Base-by-base conservation (phyloP, 1,284 basidiomycete genomes). In the Apiotrichum mycotoxinovorans region DNA sequence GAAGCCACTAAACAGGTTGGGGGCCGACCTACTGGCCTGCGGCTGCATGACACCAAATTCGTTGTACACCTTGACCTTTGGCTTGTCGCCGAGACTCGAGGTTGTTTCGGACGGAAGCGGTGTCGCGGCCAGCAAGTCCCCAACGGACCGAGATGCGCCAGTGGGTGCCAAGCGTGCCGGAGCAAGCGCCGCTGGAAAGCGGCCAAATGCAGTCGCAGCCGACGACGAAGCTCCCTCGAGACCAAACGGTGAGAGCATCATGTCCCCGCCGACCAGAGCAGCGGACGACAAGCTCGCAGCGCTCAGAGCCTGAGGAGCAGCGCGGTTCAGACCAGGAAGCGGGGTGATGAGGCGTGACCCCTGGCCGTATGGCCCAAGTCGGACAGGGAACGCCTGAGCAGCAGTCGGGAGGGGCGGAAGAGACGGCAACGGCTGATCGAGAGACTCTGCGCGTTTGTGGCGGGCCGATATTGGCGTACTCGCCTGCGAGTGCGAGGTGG, bases 171-270 rank as follows among this genome's bases (percentile, higher is more conserved):
- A n/a, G 26, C 49, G 46, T 2, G 34, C 7, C 15, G 37, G 12
- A 14, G 43, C 33, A 14, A 34, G 27, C 5, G 23, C 23, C 22
- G 27, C 22, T 2, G 33, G 30, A 17, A 26, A 17, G 25, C 14
- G 33, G 27, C 51, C 34, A 34, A 41, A 27, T 9, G 26, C 10
- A 11, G 20, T 11, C 23, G 35, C 7, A 33, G 41, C 20, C 30
- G n/a, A n/a, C n/a, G n/a, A n/a, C n/a, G 33, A 20, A 15, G 10
- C 5, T 10, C 23, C 42, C 2, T 30, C 35, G 15, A 55, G 40
- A 14, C 59, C 59, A 20, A 60, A 60, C 1, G 59, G 59, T 10
- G 52, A 54, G 26, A 60, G 35, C 59, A 60, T 60, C 59, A 60
- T 60, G 44, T 60, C 59, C 1, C 59, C 59, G 4, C 58, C 54